Percentiles rank a stretch among this genome's conserved stretches.
These are phyloP conservation scores for Penstemon newberryi DNA, from an alignment of 257 asterid genomes.

Conservation along the genomic window DNA sequence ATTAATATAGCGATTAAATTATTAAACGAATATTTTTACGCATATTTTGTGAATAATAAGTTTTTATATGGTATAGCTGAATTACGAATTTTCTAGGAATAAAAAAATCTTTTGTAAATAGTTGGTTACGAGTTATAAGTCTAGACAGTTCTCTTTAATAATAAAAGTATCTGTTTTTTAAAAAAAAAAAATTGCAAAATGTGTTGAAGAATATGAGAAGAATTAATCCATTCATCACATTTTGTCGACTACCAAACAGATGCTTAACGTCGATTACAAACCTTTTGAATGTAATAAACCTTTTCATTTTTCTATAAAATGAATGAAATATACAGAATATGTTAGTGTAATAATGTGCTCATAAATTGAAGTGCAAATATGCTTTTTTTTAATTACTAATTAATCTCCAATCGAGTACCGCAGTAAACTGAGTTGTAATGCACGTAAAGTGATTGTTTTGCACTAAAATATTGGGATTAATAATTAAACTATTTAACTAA, in stretches of 20 bases:
- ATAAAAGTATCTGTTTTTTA: too few species aligned
- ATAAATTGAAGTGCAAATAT: slow-evolving; percentile 28
- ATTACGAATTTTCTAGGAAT: too few species aligned
- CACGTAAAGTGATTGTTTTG: slow-evolving; percentile 50
- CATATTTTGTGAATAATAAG: too few species aligned
- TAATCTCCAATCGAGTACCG: slow-evolving; percentile 33
- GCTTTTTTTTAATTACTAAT: slow-evolving; percentile 9
- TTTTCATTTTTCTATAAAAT: neutral
- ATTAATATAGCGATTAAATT: too few species aligned
- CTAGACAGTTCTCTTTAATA: too few species aligned
- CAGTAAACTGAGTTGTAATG: slow-evolving; percentile 47
- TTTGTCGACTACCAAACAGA: neutral
- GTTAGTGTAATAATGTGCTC: slow-evolving; percentile 16
- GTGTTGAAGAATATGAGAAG: too few species aligned
- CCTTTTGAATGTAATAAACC: neutral
- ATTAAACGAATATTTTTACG: too few species aligned
- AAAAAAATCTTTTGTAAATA: too few species aligned
- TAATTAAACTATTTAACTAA: slow-evolving; percentile 20
- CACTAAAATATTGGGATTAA: slow-evolving; percentile 28
- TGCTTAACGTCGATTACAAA: neutral
- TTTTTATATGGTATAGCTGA: too few species aligned
- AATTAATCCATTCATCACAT: too few species aligned
- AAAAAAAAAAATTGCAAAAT: too few species aligned
- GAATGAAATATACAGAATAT: neutral
- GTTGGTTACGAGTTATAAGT: too few species aligned